These are phyloP conservation scores for Boletus fagicola DNA, from an alignment of 768 basidiomycete genomes.

Conservation along the genomic window DNA sequence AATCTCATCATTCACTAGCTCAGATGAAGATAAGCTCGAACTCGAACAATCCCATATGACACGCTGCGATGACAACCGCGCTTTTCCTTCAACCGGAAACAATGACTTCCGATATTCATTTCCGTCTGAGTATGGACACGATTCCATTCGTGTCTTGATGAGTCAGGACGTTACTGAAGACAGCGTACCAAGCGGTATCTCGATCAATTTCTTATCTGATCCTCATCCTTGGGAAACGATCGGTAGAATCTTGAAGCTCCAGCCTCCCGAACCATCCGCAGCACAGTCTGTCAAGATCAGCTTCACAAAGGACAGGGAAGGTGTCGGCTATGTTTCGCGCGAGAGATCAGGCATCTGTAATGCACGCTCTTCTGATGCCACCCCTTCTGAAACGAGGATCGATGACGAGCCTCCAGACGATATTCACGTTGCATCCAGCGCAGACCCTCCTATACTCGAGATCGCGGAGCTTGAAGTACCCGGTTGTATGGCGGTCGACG, in stretches of 20 bases:
- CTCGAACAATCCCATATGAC: neutral
- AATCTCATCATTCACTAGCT: neutral
- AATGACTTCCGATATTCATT: neutral
- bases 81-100: neutral
- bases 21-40: neutral
- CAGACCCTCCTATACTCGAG: neutral
- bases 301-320: slow-evolving; percentile 27
- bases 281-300: slow-evolving; percentile 1
- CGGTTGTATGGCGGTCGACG: neutral
- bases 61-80: neutral
- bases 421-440: neutral
- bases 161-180: neutral
- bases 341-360: neutral
- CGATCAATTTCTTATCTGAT: slow-evolving; percentile 30
- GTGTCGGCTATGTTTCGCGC: slow-evolving; percentile 24
- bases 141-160: neutral
- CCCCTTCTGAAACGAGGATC: neutral
- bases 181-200: neutral
- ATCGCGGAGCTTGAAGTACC: neutral
- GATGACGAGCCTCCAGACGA: neutral
- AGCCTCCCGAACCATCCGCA: neutral
- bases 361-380: neutral
- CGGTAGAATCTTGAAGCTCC: slow-evolving; percentile 25
- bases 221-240: slow-evolving; percentile 34
- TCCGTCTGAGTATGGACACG: neutral